A percentile compares a stretch with the other conserved stretches of the same genome.
Conservation (phyloP, 2,329 filamentous ascomycete genomes). For the Hymenoscyphus fraxineus region DNA sequence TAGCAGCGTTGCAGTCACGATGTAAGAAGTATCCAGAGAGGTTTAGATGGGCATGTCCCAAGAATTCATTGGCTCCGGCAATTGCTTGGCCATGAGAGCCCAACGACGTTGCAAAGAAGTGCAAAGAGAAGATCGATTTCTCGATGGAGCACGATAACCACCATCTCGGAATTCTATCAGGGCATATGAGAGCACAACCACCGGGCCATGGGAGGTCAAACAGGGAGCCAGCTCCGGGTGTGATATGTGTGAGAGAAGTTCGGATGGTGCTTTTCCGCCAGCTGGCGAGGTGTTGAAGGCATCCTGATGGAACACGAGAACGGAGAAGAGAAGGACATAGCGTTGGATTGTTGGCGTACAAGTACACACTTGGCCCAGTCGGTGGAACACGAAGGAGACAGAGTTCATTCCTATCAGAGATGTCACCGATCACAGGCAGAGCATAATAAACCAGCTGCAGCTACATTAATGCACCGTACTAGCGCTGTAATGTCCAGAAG, state of each 20-base stretch:
- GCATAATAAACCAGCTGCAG: neutral
- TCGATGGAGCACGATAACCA: neutral
- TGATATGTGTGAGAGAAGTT: constrained; percentile 14
- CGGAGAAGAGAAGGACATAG: neutral
- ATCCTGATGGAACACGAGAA: constrained; percentile 7
- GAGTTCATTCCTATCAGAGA: no score
- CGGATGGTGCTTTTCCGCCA: constrained; percentile 19
- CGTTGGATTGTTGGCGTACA: neutral
- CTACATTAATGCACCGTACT: neutral
- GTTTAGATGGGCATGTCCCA: neutral
- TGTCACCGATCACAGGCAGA: no score
- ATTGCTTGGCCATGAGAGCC: neutral
- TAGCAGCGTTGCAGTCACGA: neutral
- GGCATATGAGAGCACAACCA: constrained; percentile 1
- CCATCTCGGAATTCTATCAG: neutral
- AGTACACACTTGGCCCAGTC: neutral
- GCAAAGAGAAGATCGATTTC: neutral
- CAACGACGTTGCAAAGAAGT: neutral
- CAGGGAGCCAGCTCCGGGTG: constrained; percentile 18
- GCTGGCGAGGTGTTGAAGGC: constrained; percentile 1
- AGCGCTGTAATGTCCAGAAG: neutral
- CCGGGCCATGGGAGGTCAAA: constrained; percentile 25
- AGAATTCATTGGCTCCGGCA: neutral
- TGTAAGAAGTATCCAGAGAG: neutral
- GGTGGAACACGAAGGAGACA: neutral